A percentile compares a stretch with the other conserved stretches of the same genome.
These are phyloP conservation scores for Aspergillus transmontanensis DNA, from an alignment of 2,329 filamentous ascomycete species.

Conservation along the genomic window DNA sequence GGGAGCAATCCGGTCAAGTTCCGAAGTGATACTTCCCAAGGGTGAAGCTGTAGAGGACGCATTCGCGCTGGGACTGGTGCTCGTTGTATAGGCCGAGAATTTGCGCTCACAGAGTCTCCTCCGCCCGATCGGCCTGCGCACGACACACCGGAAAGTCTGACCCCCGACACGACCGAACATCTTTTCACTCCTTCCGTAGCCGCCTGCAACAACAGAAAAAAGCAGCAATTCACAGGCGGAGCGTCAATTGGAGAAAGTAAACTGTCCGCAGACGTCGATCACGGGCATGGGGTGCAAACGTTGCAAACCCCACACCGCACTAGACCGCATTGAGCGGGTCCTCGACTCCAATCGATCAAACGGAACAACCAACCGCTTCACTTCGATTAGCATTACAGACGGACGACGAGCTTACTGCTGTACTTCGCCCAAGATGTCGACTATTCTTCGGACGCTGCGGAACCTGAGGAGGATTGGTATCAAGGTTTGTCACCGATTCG, in stretches of 20 bases:
- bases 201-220: background rate
- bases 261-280: background rate
- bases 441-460: constrained; percentile 78
- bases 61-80: constrained; percentile 26
- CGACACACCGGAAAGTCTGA: constrained; percentile 38
- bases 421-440: constrained; percentile 73
- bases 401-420: constrained; percentile 16
- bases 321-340: constrained; percentile 26
- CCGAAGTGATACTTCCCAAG: constrained; percentile 64
- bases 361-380: constrained; percentile 20
- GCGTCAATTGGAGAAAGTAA: background rate
- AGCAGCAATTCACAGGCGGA: no score
- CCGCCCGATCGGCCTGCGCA: constrained; percentile 33
- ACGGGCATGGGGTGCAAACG: constrained; percentile 33
- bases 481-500: constrained; percentile 61
- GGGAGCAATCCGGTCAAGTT: constrained; percentile 88
- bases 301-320: constrained; percentile 32
- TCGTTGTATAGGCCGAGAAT: constrained; percentile 38
- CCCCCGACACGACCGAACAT: constrained; percentile 47
- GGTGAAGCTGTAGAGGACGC: constrained; percentile 41
- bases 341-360: constrained; percentile 24
- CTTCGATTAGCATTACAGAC: constrained; percentile 14
- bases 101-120: constrained; percentile 37
- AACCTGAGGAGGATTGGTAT: constrained; percentile 86
- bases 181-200: background rate